Evolutionary conservation across 129 eudicot species (phyloP), one percentile per base, ranked within the genome.

Genomic region (Kitagawia praeruptora): DNA sequence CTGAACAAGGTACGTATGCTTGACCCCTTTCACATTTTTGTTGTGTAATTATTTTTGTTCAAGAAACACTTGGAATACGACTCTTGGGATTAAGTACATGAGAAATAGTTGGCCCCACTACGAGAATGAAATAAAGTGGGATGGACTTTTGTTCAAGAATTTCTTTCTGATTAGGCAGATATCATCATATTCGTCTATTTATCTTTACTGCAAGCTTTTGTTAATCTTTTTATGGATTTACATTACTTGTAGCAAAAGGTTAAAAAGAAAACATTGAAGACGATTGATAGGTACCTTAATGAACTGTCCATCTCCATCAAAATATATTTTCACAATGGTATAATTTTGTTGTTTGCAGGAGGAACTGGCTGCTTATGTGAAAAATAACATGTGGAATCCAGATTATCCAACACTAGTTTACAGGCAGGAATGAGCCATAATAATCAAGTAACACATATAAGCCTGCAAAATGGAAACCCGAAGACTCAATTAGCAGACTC

Each of bases 351-450:
- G 64, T 58, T 84, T 80, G 79, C 89, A 94, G 98, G 97, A 87
- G 73, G 92, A 94, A 80, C 80, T 94, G 34, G 61, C 75, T 75
- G 54, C 80, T 11, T 87, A 41, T 46, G 90, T 92, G n/a, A 77
- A 79, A 90, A 73, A 94, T 87, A 92, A 89, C 81, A 92, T 94
- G 98, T 94, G 96, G 98, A 86, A 71, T 78, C 98, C 98, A 3
- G 93, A 94, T 12, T 94, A 94, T 82, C 96, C 98, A 6, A 94
- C 93, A 21, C 81, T 94, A 80, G 91, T 94, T 74, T 94, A 91
- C 87, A 87, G 83, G 88, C 78, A 87, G 56, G 92, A 90, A 64
- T 89, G 86, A 89, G 14, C 12, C 34, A 9, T 61, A 61, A 61
- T 61, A 25, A 54, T 54, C 31, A 61, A 61, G 5, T 25, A 61